These are phyloP conservation scores for Tephrocybe rancida DNA, from an alignment of 768 basidiomycete species.

Conservation along the genomic window DNA sequence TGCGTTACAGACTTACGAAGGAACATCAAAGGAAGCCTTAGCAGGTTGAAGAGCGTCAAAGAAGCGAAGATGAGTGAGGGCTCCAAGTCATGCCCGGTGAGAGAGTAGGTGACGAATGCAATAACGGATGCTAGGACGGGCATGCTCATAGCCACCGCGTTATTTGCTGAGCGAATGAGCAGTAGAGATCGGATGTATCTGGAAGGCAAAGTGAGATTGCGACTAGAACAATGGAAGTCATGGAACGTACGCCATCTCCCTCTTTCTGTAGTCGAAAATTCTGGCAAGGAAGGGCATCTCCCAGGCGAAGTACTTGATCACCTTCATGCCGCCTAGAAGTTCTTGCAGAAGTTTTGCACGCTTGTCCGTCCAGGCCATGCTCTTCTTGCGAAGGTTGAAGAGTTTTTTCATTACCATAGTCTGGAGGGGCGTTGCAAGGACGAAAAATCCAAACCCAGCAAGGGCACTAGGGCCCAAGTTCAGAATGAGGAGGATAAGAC, in stretches of 20 bases:
- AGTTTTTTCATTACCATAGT: slow-evolving; percentile 72
- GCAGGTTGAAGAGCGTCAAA: slow-evolving; percentile 81
- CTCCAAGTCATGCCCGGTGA: slow-evolving; percentile 66
- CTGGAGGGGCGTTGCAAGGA: slow-evolving; percentile 76
- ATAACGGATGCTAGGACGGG: slow-evolving; percentile 81
- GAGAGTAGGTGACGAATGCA: slow-evolving; percentile 76
- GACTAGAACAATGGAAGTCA: neutral
- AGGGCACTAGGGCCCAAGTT: slow-evolving; percentile 70
- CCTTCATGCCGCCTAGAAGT: slow-evolving; percentile 84
- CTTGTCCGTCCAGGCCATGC: slow-evolving; percentile 90
- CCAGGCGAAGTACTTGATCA: slow-evolving; percentile 94
- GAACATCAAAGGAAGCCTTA: slow-evolving; percentile 83
- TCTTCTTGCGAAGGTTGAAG: slow-evolving; percentile 67
- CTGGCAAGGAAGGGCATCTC: slow-evolving; percentile 79
- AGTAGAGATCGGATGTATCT: slow-evolving; percentile 71
- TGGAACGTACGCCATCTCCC: slow-evolving; percentile 64
- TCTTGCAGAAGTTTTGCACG: slow-evolving; percentile 90
- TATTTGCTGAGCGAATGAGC: slow-evolving; percentile 65
- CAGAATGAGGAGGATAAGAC: slow-evolving; percentile 70
- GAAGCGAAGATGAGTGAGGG: slow-evolving; percentile 83
- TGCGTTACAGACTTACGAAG: slow-evolving; percentile 40
- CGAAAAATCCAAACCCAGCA: slow-evolving; percentile 59
- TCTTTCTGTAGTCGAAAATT: slow-evolving; percentile 66
- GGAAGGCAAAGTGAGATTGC: slow-evolving; percentile 1
- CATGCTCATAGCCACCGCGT: slow-evolving; percentile 69